phyloP scores from a whole-genome alignment of 202 grass and related monocot species.

The Cymbopogon flexuosus region DNA sequence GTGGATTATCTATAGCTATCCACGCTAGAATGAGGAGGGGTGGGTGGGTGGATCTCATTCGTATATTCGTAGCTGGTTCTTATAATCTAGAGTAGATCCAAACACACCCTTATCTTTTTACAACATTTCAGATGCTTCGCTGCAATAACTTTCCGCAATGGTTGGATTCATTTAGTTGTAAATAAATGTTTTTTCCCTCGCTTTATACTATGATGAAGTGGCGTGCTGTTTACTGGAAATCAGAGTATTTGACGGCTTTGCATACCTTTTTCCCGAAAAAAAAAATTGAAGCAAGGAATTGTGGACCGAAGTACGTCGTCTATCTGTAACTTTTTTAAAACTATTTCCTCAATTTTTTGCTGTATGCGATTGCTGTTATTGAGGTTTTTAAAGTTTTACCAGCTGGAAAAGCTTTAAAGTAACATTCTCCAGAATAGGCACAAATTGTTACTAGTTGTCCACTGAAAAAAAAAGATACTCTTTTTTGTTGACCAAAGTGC shows the following conservation, averaged over 20 bases:
- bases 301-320: neutral
- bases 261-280: neutral
- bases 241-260: neutral
- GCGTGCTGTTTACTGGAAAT: neutral
- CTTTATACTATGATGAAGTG: conserved; percentile 15
- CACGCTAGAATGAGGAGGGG: neutral
- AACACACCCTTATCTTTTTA: neutral
- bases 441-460: neutral
- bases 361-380: neutral
- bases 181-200: neutral
- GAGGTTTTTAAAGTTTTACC: neutral
- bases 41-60: neutral
- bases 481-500: neutral
- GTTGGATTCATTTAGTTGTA: conserved; percentile 2
- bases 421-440: neutral
- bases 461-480: neutral
- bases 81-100: neutral
- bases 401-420: neutral
- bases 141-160: conserved; percentile 9
- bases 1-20: neutral
- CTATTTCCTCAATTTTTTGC: neutral
- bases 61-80: neutral
- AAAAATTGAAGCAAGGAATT: neutral
- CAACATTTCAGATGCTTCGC: neutral
- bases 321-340: neutral